Conservation (phyloP, 257 asterid species). For the Solanum clarkiae region DNA sequence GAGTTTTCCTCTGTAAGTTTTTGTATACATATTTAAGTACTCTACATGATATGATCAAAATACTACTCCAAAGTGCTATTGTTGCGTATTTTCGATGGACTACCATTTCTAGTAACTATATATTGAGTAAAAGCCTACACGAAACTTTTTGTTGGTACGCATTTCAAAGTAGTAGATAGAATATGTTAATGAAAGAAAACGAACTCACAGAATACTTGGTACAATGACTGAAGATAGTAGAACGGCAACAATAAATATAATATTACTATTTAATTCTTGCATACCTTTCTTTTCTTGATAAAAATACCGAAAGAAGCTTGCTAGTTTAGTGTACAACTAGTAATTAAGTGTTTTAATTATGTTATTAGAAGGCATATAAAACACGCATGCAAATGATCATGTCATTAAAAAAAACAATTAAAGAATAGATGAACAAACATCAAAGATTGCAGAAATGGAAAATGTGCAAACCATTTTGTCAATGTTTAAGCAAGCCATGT, state of each 20-base stretch:
- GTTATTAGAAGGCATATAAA: neutral
- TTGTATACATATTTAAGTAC: neutral
- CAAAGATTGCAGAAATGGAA: neutral
- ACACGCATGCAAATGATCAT: neutral
- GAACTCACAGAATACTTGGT: neutral
- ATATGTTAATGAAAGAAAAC: neutral
- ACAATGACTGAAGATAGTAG: neutral
- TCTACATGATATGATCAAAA: neutral
- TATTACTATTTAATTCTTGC: neutral
- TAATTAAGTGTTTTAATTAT: neutral
- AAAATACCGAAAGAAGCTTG: neutral
- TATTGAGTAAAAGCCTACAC: neutral
- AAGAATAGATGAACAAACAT: neutral
- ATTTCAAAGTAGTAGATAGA: neutral
- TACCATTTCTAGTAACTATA: neutral
- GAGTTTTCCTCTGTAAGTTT: neutral
- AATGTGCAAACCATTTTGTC: slow-evolving; percentile 15
- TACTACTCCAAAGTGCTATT: neutral
- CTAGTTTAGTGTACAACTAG: neutral
- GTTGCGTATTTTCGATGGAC: neutral
- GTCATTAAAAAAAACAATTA: neutral
- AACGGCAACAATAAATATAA: neutral
- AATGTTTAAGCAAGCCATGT: slow-evolving; percentile 19
- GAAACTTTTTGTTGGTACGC: neutral
- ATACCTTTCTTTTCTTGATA: neutral